Base-by-base conservation (phyloP, 345 rosid species). In the Arabidopsis arenosa region DNA sequence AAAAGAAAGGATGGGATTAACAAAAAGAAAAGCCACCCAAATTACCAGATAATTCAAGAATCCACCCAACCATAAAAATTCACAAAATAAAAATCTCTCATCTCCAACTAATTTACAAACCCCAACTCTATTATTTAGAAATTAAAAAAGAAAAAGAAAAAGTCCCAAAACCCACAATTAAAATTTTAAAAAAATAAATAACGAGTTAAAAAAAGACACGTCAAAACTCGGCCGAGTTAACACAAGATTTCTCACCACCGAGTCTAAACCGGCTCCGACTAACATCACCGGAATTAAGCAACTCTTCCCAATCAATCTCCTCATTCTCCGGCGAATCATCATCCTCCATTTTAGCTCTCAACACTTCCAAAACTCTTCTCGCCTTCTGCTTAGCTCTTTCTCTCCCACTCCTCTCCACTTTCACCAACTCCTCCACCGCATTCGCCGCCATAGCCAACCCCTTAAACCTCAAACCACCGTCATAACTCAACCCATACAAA, bases 371-470 rank as follows among this genome's bases (percentile, higher is more conserved):
- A 40, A 95, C 65, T 45, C 80, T 41, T 67, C 53, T 81, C 12
- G 83, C 90, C 84, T 85, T 88, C 70, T 79, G 85, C 76, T 66
- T 86, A 0, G 78, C 82, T 9, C 77, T 72, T 67, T 84, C 88
- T n/a, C 85, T 76, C 14, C 86, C 85, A 7, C 43, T 51, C 26
- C 73, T 78, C 90, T 84, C 93, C 75, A 85, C 61, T 74, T 82
- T 74, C 65, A 17, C 7, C 74, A 95, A 28, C 68, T 83, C 90
- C 74, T 85, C 99, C 76, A 41, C 81, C 18, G 83, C 84, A 1
- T 89, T 85, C 0, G 91, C 91, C 9, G 88, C 91, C 82, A 83
- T 83, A 0, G 96, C 95, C 76, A 95, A 57, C 3, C 92, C 91
- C 70, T 79, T 89, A 66, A 95, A 92, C 76, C 97, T 84, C 73